Evolutionary conservation across 106 monocot genomes (phyloP), one percentile per base, ranked within the genome.

Genomic region (Xerophyta viscosa): DNA sequence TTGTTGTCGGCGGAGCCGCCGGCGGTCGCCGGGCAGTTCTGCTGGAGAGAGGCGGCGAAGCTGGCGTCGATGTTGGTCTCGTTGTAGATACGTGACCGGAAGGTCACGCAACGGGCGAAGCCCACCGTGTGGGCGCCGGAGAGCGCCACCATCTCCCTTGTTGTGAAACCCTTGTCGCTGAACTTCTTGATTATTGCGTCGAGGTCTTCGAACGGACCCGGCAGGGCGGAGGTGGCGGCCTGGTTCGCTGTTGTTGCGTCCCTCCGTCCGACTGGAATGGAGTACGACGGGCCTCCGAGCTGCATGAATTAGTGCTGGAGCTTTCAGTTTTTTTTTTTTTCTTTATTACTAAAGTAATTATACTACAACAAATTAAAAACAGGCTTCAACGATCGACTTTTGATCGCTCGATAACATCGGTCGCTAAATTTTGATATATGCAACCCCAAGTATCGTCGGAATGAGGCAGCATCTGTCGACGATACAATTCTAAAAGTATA

Each of bases 121-220:
- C 75, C 68, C 1, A 75, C 33, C 9, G 75, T 75, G 47, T 75
- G 64, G 4, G 47, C 68, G 12, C 62, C 68, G 8, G 68, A 73
- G 0, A 73, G 41, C 2, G 49, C 52, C 0, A 66, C 54, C 22
- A 73, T 43, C 20, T 73, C 66, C 4, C 42, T 49, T 10, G 46
- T 24, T 11, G 14, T 42, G 39, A 73, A 48, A 3, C 66, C 73
- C 2, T 66, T 28, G 27, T 59, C 42, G 15, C 22, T 52, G 66
- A 73, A 73, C 45, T 50, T 58, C 20, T 52, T 43, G n/a, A 52
- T 45, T 6, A 66, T 54, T 4, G 36, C 1, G 0, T 20, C 14
- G 21, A 73, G n/a, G 28, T 48, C 20, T 6, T 36, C 46, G 12
- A 14, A 20, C 0, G 73, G 73, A 0, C 31, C 18, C 0, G 73